phyloP scores from a whole-genome alignment of 139 green algal species.

The Volvox africanus region DNA sequence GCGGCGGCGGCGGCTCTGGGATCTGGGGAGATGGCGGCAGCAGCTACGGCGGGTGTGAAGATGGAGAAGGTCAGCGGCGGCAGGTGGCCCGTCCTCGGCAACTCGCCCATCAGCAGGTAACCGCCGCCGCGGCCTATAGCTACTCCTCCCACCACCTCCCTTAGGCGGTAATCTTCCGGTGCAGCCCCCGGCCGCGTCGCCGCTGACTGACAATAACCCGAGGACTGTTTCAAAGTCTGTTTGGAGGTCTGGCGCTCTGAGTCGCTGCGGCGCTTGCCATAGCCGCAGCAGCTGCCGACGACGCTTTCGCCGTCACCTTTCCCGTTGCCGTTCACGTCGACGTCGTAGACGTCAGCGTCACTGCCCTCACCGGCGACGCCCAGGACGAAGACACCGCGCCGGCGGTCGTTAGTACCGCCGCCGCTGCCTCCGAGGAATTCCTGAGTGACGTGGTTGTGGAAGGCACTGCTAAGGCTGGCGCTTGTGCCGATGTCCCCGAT shows the following conservation, averaged over 20 bases:
- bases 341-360: not conserved
- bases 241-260: too few species aligned
- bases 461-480: too few species aligned
- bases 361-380: not conserved
- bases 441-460: too few species aligned
- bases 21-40: not conserved
- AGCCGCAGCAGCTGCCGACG: not conserved
- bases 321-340: not conserved
- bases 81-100: not conserved
- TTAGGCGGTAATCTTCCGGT: not conserved
- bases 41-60: not conserved
- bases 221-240: not conserved
- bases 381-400: too few species aligned
- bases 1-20: not conserved
- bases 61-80: not conserved
- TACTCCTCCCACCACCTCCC: not conserved
- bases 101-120: not conserved
- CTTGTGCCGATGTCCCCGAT: too few species aligned
- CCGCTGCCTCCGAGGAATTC: too few species aligned
- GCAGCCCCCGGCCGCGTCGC: too few species aligned
- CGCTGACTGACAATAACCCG: not conserved
- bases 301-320: not conserved
- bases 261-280: not conserved
- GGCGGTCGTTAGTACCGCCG: too few species aligned
- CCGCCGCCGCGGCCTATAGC: too few species aligned